phyloP scores from a whole-genome alignment of 495 filamentous ascomycete genomes.

The Xylaria telfairii region DNA sequence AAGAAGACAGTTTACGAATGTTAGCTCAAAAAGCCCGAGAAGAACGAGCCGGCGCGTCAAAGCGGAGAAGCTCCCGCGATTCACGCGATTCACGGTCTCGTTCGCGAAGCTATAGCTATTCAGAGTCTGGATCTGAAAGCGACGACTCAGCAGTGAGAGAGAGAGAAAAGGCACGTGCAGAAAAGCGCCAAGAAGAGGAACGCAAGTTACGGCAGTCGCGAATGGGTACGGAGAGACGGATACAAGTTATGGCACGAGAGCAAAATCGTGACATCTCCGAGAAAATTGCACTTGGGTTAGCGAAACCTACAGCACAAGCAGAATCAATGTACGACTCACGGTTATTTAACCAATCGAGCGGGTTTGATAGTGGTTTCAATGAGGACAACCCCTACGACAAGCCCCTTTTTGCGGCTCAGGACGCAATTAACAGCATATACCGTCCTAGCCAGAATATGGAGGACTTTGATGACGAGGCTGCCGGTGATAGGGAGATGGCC shows the following conservation, averaged over 20 bases:
- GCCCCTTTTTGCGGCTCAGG: conserved; percentile 94
- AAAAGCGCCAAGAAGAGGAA: conserved; percentile 81
- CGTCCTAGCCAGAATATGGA: conserved; percentile 77
- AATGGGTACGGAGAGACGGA: conserved; percentile 90
- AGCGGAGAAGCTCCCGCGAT: conserved; percentile 56
- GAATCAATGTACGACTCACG: conserved; percentile 97
- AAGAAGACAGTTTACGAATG: conserved; percentile 89
- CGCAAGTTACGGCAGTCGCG: conserved; percentile 89
- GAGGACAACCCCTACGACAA: conserved; percentile 98
- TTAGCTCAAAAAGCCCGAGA: conserved; percentile 92
- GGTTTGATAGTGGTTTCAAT: conserved; percentile 90
- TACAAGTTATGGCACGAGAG: conserved; percentile 91
- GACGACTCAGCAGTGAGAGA: conserved; percentile 74
- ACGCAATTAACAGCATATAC: conserved; percentile 95
- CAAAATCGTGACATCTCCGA: conserved; percentile 97
- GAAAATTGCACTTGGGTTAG: conserved; percentile 93
- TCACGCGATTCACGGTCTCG: conserved; percentile 51
- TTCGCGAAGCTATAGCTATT: conserved; percentile 61
- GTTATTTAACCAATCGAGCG: conserved; percentile 91
- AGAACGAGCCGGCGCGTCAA: conserved; percentile 66
- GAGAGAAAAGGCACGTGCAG: conserved; percentile 76
- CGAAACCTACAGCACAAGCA: conserved; percentile 87
- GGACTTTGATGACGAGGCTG: conserved; percentile 76
- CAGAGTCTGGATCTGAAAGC: conserved; percentile 64
- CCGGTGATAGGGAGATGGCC: conserved; percentile 80